Evolutionary conservation across 2,329 filamentous ascomycete genomes (phyloP), one percentile per base, ranked within the genome.

Genomic region (Chalara sp.): DNA sequence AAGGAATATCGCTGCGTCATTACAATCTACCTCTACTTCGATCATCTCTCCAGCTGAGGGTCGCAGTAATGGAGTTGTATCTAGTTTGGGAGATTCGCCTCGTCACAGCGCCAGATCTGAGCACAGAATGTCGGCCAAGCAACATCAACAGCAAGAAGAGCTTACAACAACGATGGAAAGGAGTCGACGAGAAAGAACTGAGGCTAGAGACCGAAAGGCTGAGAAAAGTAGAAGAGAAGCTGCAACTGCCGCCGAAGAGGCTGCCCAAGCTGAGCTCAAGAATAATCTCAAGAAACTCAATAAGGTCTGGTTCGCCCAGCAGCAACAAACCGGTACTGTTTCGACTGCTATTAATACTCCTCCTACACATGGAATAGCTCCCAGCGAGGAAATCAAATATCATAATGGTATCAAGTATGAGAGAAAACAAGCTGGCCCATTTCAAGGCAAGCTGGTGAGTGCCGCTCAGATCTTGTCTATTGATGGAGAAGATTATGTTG

Each of bases 401-500:
- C 75, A 79, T 58, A 72, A 72, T 30, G 80, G 80, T 29, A 68
- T 83, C 61, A 83, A 80, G 62, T 85, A 84, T 56, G 79, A 82
- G 64, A 75, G 80, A 49, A 83, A 82, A 66, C 65, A 72, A 32
- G 80, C 67, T 4, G 81, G 81, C 0, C 79, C 80, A 0, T 83
- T 84, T 53, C 70, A 75, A 54, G 81, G 80, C 29, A 82, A 83
- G 62, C 73, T 84, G n/a, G 80, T 82, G 32, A 81, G 78, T 44
- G 74, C 79, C 53, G 78, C 80, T 5, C 76, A 75, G 7, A 79
- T 84, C 28, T 75, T 84, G 58, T 82, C 70, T 45, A 84, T 85
- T 53, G 80, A 84, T 53, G 81, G 80, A 28, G 81, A 84, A 61
- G 81, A 84, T 55, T 85, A 81, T 53, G 80, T 85, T 33, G 81